Conservation (phyloP, 495 filamentous ascomycete species). For the Pyrenopolyporus hunteri region DNA sequence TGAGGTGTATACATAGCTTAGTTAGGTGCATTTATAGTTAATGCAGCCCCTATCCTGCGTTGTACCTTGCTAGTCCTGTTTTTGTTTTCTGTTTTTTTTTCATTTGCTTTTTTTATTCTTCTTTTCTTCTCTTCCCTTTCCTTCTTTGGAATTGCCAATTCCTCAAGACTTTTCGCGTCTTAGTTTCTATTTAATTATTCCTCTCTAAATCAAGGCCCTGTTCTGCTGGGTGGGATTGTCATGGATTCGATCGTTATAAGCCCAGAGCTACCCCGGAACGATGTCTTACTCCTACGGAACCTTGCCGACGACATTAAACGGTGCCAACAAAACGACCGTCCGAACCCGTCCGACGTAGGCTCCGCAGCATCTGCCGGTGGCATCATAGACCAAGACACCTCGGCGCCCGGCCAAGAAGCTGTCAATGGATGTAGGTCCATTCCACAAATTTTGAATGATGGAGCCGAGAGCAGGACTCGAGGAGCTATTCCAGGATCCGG, state of each 20-base stretch:
- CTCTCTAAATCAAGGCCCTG: background rate
- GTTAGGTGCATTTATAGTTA: constrained; percentile 7
- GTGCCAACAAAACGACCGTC: constrained; percentile 7
- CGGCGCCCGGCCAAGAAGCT: constrained; percentile 27
- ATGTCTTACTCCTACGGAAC: constrained; percentile 56
- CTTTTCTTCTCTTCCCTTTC: background rate
- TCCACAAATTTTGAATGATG: constrained; percentile 17
- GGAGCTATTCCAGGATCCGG: constrained; percentile 1
- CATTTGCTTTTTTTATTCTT: too few relatives aligned
- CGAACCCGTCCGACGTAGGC: constrained; percentile 2
- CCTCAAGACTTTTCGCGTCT: background rate
- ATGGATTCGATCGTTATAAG: constrained; percentile 46
- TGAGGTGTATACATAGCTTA: background rate
- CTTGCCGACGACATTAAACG: constrained; percentile 48
- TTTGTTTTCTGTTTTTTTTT: background rate
- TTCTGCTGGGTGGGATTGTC: constrained; percentile 25
- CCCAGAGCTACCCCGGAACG: constrained; percentile 57
- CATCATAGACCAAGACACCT: background rate
- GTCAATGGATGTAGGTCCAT: constrained; percentile 26
- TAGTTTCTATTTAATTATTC: background rate
- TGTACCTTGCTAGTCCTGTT: constrained; percentile 7
- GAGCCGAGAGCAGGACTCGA: constrained; percentile 17
- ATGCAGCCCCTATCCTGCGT: constrained; percentile 25
- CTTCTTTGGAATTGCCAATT: constrained; percentile 9
- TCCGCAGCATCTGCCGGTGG: constrained; percentile 8